Evolutionary conservation across 2,329 filamentous ascomycete species (phyloP).

Genomic region (Apiospora malaysiana): DNA sequence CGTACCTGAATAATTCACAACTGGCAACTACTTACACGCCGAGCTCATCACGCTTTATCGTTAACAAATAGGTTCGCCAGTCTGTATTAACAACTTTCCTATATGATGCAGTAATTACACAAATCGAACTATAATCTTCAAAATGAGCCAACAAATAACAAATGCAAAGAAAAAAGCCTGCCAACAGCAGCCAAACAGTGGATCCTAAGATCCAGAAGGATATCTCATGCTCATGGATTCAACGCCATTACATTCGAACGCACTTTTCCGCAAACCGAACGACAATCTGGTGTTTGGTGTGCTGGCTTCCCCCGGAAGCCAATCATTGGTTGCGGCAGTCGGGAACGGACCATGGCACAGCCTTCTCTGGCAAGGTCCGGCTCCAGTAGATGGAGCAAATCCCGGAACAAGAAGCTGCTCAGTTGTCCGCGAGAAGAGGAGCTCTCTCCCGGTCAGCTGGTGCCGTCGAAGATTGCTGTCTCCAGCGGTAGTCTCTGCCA

Average conservation of each 20-base stretch:
- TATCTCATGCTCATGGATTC: not conserved
- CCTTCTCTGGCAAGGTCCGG: not conserved
- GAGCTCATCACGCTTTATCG: not conserved
- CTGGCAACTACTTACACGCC: not conserved
- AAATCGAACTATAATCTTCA: not conserved
- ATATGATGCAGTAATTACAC: not conserved
- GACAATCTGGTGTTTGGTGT: not conserved
- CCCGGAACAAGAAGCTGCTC: slow-evolving; percentile 20
- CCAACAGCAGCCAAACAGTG: not conserved
- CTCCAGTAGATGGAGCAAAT: not conserved
- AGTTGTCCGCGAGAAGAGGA: slow-evolving; percentile 62
- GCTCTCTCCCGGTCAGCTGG: slow-evolving; percentile 62
- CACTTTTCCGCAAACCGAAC: not conserved
- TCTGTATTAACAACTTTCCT: not conserved
- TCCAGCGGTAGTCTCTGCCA: slow-evolving; percentile 62
- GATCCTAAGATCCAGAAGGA: slow-evolving; percentile 1
- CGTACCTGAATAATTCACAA: not conserved
- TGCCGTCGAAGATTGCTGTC: slow-evolving; percentile 45
- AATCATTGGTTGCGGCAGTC: not conserved
- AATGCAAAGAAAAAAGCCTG: not conserved
- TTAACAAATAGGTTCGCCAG: too few relatives aligned
- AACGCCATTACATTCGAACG: slow-evolving; percentile 1
- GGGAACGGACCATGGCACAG: not conserved
- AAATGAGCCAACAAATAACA: not conserved
- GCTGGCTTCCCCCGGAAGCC: not conserved